A percentile compares a stretch with the other conserved stretches of the same genome.
Evolutionary conservation across 1,284 basidiomycete species (phyloP).

Genomic region (Cutaneotrichosporon daszewskae): DNA sequence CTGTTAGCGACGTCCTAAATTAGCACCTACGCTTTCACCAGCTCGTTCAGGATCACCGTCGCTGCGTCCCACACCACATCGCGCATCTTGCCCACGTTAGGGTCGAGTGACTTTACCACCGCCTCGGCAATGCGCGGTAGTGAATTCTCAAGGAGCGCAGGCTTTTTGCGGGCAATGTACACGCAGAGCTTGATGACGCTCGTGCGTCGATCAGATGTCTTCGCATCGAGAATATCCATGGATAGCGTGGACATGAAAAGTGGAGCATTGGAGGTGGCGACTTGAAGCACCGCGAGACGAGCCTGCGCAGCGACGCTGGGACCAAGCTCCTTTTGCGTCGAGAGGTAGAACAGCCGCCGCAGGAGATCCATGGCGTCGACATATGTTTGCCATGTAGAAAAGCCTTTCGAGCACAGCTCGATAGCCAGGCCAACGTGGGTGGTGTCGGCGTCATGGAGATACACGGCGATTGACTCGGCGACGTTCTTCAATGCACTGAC

Average conservation of each 20-base stretch:
- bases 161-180: slow-evolving; percentile 89
- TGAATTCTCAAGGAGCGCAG: slow-evolving; percentile 76
- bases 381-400: slow-evolving; percentile 90
- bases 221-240: slow-evolving; percentile 80
- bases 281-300: slow-evolving; percentile 72
- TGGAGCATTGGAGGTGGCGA: slow-evolving; percentile 75
- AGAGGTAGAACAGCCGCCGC: slow-evolving; percentile 73
- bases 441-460: slow-evolving; percentile 65
- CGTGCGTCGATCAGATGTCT: slow-evolving; percentile 70
- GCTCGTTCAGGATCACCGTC: slow-evolving; percentile 85
- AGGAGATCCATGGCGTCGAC: slow-evolving; percentile 86
- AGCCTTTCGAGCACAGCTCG: slow-evolving; percentile 83
- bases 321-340: slow-evolving; percentile 65
- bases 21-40: slow-evolving; percentile 71
- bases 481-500: slow-evolving; percentile 52
- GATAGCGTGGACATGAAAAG: slow-evolving; percentile 93
- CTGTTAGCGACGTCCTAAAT: background rate
- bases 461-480: slow-evolving; percentile 70
- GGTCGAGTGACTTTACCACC: slow-evolving; percentile 93
- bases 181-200: slow-evolving; percentile 90
- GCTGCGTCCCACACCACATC: slow-evolving; percentile 85
- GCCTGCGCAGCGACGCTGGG: slow-evolving; percentile 52
- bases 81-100: slow-evolving; percentile 72
- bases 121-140: slow-evolving; percentile 86
- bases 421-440: slow-evolving; percentile 68